Conservation (phyloP, 306 rosid species). For the Malus orientalis region DNA sequence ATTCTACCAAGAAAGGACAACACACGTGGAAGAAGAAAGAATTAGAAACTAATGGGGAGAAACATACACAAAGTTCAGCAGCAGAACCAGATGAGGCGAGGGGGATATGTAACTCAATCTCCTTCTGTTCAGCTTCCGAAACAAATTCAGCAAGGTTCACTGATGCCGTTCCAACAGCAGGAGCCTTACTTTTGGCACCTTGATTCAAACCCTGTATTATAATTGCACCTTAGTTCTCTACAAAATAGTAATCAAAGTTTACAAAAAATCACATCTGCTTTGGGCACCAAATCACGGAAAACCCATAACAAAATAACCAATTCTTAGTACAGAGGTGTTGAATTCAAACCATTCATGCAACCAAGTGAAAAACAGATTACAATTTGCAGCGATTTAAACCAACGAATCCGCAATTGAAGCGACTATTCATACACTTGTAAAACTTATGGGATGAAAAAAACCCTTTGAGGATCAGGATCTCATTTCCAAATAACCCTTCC, state of each 20-base stretch:
- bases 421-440: not conserved
- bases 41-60: not conserved
- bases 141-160: constrained; percentile 85
- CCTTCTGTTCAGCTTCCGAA: constrained; percentile 60
- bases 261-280: not conserved
- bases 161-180: constrained; percentile 62
- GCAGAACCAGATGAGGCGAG: constrained; percentile 40
- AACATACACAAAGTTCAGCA: constrained; percentile 64
- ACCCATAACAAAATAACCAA: not conserved
- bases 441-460: not conserved
- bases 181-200: constrained; percentile 62
- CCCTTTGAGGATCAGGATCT: not conserved
- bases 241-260: not conserved
- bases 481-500: not conserved
- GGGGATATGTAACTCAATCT: constrained; percentile 66
- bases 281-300: not conserved
- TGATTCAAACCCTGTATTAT: constrained; percentile 66
- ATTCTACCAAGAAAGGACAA: not conserved
- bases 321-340: not conserved
- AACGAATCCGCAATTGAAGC: not conserved
- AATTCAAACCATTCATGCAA: not conserved
- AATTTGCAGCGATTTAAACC: not conserved
- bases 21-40: not conserved
- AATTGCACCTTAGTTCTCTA: constrained; percentile 3
- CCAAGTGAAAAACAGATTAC: not conserved